Evolutionary conservation across 768 basidiomycete species (phyloP), one percentile per base, ranked within the genome.

Genomic region (Tulasnella sp.): DNA sequence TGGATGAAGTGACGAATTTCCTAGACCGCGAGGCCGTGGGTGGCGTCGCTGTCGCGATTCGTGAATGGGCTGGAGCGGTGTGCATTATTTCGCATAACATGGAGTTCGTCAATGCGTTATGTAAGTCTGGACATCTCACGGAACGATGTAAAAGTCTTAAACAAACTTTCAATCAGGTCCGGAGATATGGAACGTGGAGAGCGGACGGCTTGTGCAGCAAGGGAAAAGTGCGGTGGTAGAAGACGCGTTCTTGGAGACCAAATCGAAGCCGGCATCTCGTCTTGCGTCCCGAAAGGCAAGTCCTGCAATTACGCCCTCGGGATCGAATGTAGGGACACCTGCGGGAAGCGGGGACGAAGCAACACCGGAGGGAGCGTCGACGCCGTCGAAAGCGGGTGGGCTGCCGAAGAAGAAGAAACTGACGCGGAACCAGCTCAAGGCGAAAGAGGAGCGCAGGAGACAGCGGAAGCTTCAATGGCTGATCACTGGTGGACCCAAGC

Each of bases 1-100:
- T 78, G 77, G 93, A 95, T 79, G 92, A 94, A 80, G 94, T 94
- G 40, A 96, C 92, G 79, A 98, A 98, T 82, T 98, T 98, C 85
- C 86, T 98, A 83, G 95, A 97, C 80, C 89, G 95, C 75, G 95
- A 98, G 80, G 94, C 95, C 26, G 84, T 98, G 22, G 95, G 95
- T 75, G 95, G 96, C 73, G 83, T 98, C 47, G 94, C 95, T 40
- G 89, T 96, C 34, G 95, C 96, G 59, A 98, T 98, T 81, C 89
- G 87, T 75, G 92, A 96, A 75, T 98, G 96, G 95, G 87, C 87
- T 63, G 95, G 96, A 72, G 94, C 92, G 59, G 91, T 95, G 41
- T 90, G 94, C 77, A 97, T 97, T 82, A 98, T 98, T 79, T 97
- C 94, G 37, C 96, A 97, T 84, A 96, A 96, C 81, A 72, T 65